phyloP scores from a whole-genome alignment of 2,329 filamentous ascomycete species.

The Sclerotinia minor region DNA sequence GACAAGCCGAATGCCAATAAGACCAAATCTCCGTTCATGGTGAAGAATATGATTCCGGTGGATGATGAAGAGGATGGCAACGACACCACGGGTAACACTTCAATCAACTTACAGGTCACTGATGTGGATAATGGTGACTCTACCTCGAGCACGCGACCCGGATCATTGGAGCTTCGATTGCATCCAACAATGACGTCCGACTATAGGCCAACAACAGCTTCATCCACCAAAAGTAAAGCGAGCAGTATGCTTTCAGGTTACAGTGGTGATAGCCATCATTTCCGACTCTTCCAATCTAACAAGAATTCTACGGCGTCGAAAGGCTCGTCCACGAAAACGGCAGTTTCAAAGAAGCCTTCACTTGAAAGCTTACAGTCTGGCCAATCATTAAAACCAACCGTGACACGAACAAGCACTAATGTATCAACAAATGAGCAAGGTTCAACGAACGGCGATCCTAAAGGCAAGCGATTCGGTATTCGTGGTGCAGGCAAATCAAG shows the following conservation, averaged over 20 bases:
- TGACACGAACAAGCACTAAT: constrained; percentile 35
- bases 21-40: constrained; percentile 62
- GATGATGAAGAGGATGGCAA: constrained; percentile 41
- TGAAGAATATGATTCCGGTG: constrained; percentile 51
- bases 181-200: constrained; percentile 75
- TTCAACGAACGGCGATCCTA: constrained; percentile 39
- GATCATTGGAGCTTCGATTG: constrained; percentile 78
- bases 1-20: constrained; percentile 46
- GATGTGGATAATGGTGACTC: constrained; percentile 49
- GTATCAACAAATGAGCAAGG: constrained; percentile 32
- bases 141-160: constrained; percentile 61
- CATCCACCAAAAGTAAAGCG: constrained; percentile 33
- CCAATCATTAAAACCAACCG: constrained; percentile 32
- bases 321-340: constrained; percentile 30
- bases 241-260: constrained; percentile 36
- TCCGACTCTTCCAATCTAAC: constrained; percentile 47
- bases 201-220: constrained; percentile 34
- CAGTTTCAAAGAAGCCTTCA: constrained; percentile 39
- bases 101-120: constrained; percentile 29
- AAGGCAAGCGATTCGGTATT: constrained; percentile 56
- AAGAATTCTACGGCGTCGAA: constrained; percentile 34
- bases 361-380: constrained; percentile 39
- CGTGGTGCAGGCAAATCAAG: constrained; percentile 51
- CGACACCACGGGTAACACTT: constrained; percentile 40
- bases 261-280: constrained; percentile 42